These are phyloP conservation scores for Calonectria naviculata DNA, from an alignment of 2,329 filamentous ascomycete genomes.

Conservation along the genomic window DNA sequence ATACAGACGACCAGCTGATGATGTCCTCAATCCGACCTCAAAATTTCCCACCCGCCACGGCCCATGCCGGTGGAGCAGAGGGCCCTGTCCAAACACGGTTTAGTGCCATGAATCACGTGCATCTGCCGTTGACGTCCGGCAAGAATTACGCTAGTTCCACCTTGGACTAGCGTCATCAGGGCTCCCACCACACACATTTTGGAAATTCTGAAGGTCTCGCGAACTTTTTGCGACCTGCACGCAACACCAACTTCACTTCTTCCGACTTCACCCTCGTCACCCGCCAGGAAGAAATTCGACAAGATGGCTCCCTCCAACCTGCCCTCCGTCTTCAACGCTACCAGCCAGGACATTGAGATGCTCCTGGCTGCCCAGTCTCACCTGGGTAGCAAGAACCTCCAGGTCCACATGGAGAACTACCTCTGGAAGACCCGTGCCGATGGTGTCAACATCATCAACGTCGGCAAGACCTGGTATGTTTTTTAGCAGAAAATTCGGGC, in stretches of 20 bases:
- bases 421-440: conserved; percentile 99
- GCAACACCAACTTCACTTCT: conserved; percentile 41
- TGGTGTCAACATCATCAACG: conserved; percentile 98
- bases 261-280: conserved; percentile 43
- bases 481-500: conserved; percentile 3
- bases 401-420: conserved; percentile 99
- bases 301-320: conserved; percentile 97
- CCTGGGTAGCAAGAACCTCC: conserved; percentile 98
- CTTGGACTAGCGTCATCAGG: conserved; percentile 43
- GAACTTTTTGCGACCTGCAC: conserved; percentile 55
- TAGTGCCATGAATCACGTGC: conserved; percentile 47
- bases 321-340: conserved; percentile 95
- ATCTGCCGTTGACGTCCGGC: not conserved
- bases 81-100: conserved; percentile 6
- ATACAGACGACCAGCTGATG: conserved; percentile 33
- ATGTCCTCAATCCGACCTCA: conserved; percentile 39
- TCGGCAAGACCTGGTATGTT: conserved; percentile 98
- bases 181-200: conserved; percentile 54
- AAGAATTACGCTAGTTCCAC: not conserved
- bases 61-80: conserved; percentile 19
- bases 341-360: conserved; percentile 99
- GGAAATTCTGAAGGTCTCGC: conserved; percentile 49
- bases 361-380: conserved; percentile 97
- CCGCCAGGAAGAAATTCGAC: conserved; percentile 59
- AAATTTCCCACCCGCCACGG: conserved; percentile 47